phyloP scores from a whole-genome alignment of 2,329 filamentous ascomycete species.

The Neopestalotiopsis sp. region DNA sequence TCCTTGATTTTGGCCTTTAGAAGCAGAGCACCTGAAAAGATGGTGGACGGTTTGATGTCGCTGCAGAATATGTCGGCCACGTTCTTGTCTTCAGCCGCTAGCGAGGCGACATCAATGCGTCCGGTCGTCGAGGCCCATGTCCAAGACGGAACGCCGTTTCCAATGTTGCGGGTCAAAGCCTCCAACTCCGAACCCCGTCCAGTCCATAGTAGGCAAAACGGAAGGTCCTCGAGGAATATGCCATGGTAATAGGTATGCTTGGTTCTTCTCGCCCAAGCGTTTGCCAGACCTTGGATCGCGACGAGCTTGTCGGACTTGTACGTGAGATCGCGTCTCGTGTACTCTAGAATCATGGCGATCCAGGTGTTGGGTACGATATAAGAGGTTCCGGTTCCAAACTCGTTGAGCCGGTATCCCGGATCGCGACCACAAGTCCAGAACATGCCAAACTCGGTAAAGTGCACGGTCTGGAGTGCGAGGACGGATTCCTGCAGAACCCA shows the following conservation, averaged over 20 bases:
- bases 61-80: background rate
- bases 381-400: background rate
- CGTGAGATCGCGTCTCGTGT: background rate
- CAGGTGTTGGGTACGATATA: background rate
- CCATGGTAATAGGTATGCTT: background rate
- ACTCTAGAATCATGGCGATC: slow-evolving; percentile 3
- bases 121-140: background rate
- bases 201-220: background rate
- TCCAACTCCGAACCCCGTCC: background rate
- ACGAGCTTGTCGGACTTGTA: slow-evolving; percentile 2
- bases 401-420: background rate
- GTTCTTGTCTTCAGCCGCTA: background rate
- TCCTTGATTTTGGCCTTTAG: background rate
- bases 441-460: background rate
- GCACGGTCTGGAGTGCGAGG: background rate
- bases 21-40: background rate
- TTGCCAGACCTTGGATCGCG: background rate
- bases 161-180: background rate
- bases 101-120: background rate
- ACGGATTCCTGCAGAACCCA: background rate
- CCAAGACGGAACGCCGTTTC: background rate
- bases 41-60: background rate
- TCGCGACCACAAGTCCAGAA: background rate
- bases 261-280: background rate
- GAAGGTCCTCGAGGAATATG: background rate